phyloP scores from a whole-genome alignment of 2,329 filamentous ascomycete species.

The Claviceps arundinis region DNA sequence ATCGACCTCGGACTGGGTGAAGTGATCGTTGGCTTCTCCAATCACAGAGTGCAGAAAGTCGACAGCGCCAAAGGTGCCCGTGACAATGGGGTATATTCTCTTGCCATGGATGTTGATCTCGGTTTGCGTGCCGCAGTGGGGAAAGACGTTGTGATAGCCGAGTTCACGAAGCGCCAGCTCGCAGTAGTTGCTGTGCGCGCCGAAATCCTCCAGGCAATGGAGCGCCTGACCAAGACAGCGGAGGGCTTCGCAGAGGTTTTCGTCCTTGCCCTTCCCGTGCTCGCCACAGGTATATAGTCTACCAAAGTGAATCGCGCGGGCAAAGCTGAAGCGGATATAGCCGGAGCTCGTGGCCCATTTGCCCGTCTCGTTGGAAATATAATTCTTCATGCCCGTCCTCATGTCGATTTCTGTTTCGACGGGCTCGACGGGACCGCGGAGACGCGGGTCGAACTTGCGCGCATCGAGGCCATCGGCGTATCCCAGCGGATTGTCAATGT shows the following conservation, averaged over 20 bases:
- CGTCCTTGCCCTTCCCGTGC: constrained; percentile 48
- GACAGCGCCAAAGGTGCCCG: constrained; percentile 62
- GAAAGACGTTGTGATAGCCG: constrained; percentile 67
- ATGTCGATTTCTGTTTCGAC: constrained; percentile 61
- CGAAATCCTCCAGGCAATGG: constrained; percentile 68
- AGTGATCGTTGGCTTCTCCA: constrained; percentile 68
- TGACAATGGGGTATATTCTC: constrained; percentile 61
- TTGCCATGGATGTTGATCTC: constrained; percentile 52
- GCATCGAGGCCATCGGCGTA: constrained; percentile 84
- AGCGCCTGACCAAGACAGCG: constrained; percentile 63
- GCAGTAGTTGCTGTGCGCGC: constrained; percentile 73
- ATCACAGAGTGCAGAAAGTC: constrained; percentile 73
- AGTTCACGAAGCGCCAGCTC: constrained; percentile 66
- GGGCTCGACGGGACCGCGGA: constrained; percentile 64
- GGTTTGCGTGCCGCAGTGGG: constrained; percentile 56
- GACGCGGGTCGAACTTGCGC: constrained; percentile 63
- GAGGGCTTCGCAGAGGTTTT: constrained; percentile 68
- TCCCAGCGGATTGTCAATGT: constrained; percentile 66
- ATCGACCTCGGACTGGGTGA: constrained; percentile 73
- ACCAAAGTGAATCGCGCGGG: constrained; percentile 63
- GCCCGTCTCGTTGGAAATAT: constrained; percentile 83
- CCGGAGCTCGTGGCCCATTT: constrained; percentile 82
- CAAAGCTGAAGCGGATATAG: constrained; percentile 66
- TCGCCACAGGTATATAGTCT: constrained; percentile 59
- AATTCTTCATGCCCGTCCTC: constrained; percentile 95